A percentile compares a stretch with the other conserved stretches of the same genome.
Evolutionary conservation across 2,329 filamentous ascomycete species (phyloP).

Genomic region (Fusarium sororula): DNA sequence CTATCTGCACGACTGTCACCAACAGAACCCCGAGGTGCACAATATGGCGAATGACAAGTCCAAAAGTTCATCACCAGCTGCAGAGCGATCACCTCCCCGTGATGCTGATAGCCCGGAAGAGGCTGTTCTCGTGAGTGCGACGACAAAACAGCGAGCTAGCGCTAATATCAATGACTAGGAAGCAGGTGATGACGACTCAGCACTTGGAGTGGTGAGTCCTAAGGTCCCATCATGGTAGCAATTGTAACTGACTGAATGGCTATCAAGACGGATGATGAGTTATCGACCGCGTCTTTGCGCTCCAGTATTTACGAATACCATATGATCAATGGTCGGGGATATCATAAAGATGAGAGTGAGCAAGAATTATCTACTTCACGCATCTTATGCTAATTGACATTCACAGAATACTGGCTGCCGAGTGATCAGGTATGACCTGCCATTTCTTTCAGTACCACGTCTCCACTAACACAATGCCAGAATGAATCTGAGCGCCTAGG

Average conservation of each 20-base stretch:
- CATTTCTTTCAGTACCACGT: too few relatives aligned
- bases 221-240: fast-evolving
- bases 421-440: conserved; percentile 17
- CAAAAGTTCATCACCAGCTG: neutral
- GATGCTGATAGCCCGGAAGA: neutral
- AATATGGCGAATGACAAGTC: neutral
- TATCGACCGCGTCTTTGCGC: conserved; percentile 24
- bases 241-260: fast-evolving
- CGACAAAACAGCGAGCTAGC: neutral
- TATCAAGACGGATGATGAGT: conserved; percentile 8
- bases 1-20: fast-evolving
- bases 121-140: neutral
- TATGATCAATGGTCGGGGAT: conserved; percentile 16
- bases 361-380: fast-evolving
- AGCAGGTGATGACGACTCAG: neutral
- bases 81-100: neutral
- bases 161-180: fast-evolving
- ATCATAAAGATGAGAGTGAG: conserved; percentile 15
- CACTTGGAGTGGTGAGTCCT: conserved; percentile 7
- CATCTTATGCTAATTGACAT: fast-evolving
- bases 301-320: conserved; percentile 29
- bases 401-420: conserved; percentile 19
- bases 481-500: conserved; percentile 27
- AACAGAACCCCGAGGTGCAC: fast-evolving
- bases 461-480: neutral